Evolutionary conservation across 106 monocot genomes (phyloP), one percentile per base, ranked within the genome.

Genomic region (Dendrobium nobile): DNA sequence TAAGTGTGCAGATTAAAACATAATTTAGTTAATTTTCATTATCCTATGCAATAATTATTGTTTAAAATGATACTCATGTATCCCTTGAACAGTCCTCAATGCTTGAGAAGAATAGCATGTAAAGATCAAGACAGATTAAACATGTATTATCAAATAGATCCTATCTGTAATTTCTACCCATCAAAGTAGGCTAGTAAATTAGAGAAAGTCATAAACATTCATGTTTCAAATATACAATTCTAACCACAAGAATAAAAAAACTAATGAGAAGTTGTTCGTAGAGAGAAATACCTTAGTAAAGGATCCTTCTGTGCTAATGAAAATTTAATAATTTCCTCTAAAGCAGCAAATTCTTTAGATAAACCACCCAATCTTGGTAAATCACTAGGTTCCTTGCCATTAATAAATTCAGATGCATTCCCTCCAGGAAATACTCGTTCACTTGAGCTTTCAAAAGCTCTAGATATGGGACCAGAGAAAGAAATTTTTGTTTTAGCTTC

Each of bases 311-410:
- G 79, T 17, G 42, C 75, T 77, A 98, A 79, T 73, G 98, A 92
- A 84, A 90, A 91, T 31, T 61, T 82, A 67, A 98, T 92, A 27
- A 95, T 89, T 77, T 92, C 91, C 47, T 91, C 90, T 77, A 98
- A 83, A 79, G 80, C 80, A n/a, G 83, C 72, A 88, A 81, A 85
- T 81, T 98, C 95, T 85, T 95, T 98, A 20, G 90, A 88, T 77
- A 98, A 81, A 43, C 98, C 94, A 79, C 98, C 95, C 78, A 95
- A 82, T 82, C 26, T 92, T 77, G 88, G 87, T 72, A 75, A 22
- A 76, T 77, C 55, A 54, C 22, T 28, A 37, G 44, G 61, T 65
- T 80, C 75, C 54, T 54, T 82, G 31, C 78, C 79, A 64, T 55
- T 54, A 33, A 79, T 51, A n/a, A 73, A 78, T 41, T 77, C 51